Base-by-base conservation (phyloP, 257 asterid genomes). In the Lycium barbarum region DNA sequence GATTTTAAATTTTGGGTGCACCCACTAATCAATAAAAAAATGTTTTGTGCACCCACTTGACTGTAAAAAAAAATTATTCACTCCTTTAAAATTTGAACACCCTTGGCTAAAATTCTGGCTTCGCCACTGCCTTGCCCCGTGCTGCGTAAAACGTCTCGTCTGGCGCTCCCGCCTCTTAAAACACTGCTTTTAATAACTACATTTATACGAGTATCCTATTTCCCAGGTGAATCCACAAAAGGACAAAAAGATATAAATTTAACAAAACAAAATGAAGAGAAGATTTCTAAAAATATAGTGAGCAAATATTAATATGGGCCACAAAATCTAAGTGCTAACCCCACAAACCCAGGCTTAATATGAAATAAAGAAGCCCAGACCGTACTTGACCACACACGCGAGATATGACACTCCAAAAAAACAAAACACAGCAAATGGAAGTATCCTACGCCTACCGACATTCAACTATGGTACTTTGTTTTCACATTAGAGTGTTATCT, bases 301-400 rank as follows among this genome's bases (percentile, higher is more conserved):
- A 65, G 65, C 15, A 51, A 76, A 76, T 53, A 76, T 76, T 53
- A 47, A 76, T 33, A 76, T 26, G 82, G 82, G 82, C 82, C 82
- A 76, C 65, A 76, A 55, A 76, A 76, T 76, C 82, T 22, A 76
- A 76, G 45, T 76, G 3, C 4, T 7, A 54, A 5, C 82, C 82
- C 82, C 26, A 76, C 82, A 76, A 76, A 76, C 7, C 33, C n/a
- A 74, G n/a, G 38, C 81, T 40, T 47, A 12, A 47, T 47, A 47
- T 74, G 9, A 66, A 13, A 12, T 4, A 66, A 33, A 58, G 1
- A 70, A 20, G 79, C 79, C 79, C 79, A 26, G 82, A 54, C 82
- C 47, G 63, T 76, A 76, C 63, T 49, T 74, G 81, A 11, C 58
- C 58, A 72, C 80, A 71, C 55, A 71, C 33, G 8, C 0, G 5